Evolutionary conservation across 2,329 filamentous ascomycete species (phyloP).

Genomic region (Aspergillus thermomutatus): DNA sequence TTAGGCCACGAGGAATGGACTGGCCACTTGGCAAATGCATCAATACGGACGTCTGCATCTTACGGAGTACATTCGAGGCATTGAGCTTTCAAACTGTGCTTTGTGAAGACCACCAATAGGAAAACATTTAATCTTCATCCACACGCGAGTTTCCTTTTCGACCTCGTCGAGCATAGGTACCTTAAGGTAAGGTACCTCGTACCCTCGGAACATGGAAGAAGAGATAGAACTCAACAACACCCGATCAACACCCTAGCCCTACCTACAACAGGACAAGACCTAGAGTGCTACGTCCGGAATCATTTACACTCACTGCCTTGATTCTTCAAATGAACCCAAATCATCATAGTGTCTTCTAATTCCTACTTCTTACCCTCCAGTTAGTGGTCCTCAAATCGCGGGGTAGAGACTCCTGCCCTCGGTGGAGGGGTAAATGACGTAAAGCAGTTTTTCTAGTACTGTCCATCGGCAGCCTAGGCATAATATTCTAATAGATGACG

Average conservation of each 20-base stretch:
- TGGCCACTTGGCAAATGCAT: conserved; percentile 3
- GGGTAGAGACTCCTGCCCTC: not conserved
- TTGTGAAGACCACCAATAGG: not conserved
- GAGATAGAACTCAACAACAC: too few species aligned
- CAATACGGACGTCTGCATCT: conserved; percentile 2
- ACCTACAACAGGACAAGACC: too few species aligned
- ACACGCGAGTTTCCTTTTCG: not conserved
- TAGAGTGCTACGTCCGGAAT: not conserved
- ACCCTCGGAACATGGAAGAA: too few species aligned
- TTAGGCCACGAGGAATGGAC: not conserved
- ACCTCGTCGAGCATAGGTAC: not conserved
- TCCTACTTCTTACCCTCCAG: too few species aligned
- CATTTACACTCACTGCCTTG: too few species aligned
- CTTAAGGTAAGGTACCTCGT: too few species aligned
- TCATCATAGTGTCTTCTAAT: too few species aligned
- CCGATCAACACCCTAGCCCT: too few species aligned
- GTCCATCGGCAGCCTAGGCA: not conserved
- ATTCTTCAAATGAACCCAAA: too few species aligned
- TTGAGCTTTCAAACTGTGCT: not conserved
- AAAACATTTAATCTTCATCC: not conserved
- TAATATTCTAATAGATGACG: not conserved
- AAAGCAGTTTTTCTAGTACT: not conserved
- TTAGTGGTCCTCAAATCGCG: not conserved
- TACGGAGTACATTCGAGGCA: not conserved
- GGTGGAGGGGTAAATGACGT: not conserved